Conservation (phyloP, 768 basidiomycete genomes). For the Tylopilus felleus region DNA sequence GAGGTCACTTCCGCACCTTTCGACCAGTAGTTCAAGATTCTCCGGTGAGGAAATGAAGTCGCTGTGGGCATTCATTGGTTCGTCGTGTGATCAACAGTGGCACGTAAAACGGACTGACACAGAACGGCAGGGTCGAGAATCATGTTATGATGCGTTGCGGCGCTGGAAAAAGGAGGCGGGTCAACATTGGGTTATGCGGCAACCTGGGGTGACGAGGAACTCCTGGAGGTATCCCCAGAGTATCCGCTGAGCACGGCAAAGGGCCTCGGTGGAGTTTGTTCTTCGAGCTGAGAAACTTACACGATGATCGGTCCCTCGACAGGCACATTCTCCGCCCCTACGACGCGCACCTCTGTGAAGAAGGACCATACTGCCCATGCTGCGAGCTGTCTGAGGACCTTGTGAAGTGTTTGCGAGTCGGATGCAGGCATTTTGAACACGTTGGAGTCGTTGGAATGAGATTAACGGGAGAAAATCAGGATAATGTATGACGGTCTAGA, state of each 20-base stretch:
- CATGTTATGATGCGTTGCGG: slow-evolving; percentile 93
- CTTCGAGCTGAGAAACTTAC: slow-evolving; percentile 45
- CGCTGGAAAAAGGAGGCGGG: slow-evolving; percentile 39
- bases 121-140: slow-evolving; percentile 84
- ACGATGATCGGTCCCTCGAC: slow-evolving; percentile 86
- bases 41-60: slow-evolving; percentile 73
- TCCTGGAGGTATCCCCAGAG: neutral
- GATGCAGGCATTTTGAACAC: slow-evolving; percentile 26
- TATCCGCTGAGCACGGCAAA: slow-evolving; percentile 2
- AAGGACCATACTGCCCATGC: slow-evolving; percentile 77
- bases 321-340: slow-evolving; percentile 88
- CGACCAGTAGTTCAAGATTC: slow-evolving; percentile 90
- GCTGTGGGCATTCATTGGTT: slow-evolving; percentile 43
- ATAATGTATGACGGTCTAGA: slow-evolving; percentile 11
- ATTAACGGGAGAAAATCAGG: slow-evolving; percentile 4
- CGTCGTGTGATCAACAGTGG: slow-evolving; percentile 14
- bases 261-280: neutral
- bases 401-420: slow-evolving; percentile 52
- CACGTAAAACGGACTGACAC: slow-evolving; percentile 48
- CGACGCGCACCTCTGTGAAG: slow-evolving; percentile 83
- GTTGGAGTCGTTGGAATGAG: neutral
- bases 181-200: slow-evolving; percentile 11
- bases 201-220: neutral
- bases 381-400: slow-evolving; percentile 67
- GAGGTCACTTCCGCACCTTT: slow-evolving; percentile 56